Evolutionary conservation across 2,329 filamentous ascomycete species (phyloP), one percentile per base, ranked within the genome.

Genomic region (Penicillium sp.): DNA sequence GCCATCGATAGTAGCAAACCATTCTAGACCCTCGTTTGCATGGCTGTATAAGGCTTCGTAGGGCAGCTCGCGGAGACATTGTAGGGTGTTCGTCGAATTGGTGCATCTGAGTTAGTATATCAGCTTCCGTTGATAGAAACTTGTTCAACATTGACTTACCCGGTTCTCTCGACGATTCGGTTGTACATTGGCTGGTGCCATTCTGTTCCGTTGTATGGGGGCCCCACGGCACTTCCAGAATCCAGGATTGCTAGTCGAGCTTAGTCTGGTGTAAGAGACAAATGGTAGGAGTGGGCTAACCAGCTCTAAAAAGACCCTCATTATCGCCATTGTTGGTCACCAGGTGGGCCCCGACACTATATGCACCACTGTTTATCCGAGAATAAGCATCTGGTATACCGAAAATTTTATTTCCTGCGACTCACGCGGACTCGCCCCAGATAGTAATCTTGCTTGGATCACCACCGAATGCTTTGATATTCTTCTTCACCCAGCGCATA

Each of bases 1-100:
- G 12, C 79, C 80, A 58, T 87, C 85, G 50, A 84, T 65, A 12
- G 77, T 72, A 4, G 77, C 77, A 44, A 69, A 69, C 68, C 68
- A 70, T 39, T 70, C 68, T 3, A 68, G 56, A 0, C 61, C 64
- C 50, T 65, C 65, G 35, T 62, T 63, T 25, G 68, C 68, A 4
- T 51, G 48, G 15, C 38, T 49, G 34, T 70, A 70, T 10, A 70
- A 34, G 0, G 52, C 56, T 7, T 55, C 41, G 41, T 68, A 70
- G 2, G 67, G 65, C 4, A 66, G 57, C 12, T 68, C 55, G 7
- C 66, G 66, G 31, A 70, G 65, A 38, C 68, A 70, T 56, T 67
- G 55, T 1, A 70, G 61, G n/a, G 66, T 68, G 15, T 67, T 59
- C 13, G 57, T 46, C 2, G 65, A 51, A 18, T 58, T 57, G n/a